Evolutionary conservation across 163 green algal species (phyloP).

Genomic region (Volvox carteri): DNA sequence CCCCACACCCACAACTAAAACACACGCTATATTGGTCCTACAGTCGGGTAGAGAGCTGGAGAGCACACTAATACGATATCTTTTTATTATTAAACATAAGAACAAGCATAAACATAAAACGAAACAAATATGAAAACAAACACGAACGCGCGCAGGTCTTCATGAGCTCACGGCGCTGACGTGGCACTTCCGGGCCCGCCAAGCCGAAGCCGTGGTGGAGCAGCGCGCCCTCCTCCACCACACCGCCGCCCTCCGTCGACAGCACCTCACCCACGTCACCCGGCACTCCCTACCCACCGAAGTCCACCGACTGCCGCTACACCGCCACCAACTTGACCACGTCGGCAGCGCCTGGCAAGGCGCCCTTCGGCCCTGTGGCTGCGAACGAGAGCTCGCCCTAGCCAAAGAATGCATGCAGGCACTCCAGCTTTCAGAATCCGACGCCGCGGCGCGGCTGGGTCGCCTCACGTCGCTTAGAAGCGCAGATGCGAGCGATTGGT

Average conservation of each 20-base stretch:
- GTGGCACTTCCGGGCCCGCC: conserved; percentile 55
- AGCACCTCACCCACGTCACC: conserved; percentile 51
- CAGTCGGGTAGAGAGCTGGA: too few relatives aligned
- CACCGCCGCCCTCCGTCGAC: conserved; percentile 29
- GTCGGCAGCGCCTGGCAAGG: conserved; percentile 20
- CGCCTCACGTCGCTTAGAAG: conserved; percentile 24
- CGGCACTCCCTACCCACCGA: not conserved
- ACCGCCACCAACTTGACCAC: conserved; percentile 34
- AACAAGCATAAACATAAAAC: too few relatives aligned
- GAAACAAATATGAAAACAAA: too few relatives aligned
- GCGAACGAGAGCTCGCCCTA: conserved; percentile 45
- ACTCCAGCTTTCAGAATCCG: conserved; percentile 48
- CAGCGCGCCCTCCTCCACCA: conserved; percentile 41
- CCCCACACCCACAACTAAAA: too few relatives aligned
- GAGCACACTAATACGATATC: too few relatives aligned
- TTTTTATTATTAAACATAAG: too few relatives aligned
- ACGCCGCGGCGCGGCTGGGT: conserved; percentile 39
- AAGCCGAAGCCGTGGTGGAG: conserved; percentile 51
- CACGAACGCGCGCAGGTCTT: too few relatives aligned
- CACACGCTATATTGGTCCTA: too few relatives aligned
- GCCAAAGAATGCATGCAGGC: conserved; percentile 54
- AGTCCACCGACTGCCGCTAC: not conserved
- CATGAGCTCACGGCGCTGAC: conserved; percentile 38
- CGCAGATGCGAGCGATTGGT: conserved; percentile 52
- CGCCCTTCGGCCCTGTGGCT: conserved; percentile 30